Percentiles rank a stretch among this genome's conserved stretches.
phyloP scores from a whole-genome alignment of 2,329 filamentous ascomycete genomes.

The Pestalotiopsis sp. region DNA sequence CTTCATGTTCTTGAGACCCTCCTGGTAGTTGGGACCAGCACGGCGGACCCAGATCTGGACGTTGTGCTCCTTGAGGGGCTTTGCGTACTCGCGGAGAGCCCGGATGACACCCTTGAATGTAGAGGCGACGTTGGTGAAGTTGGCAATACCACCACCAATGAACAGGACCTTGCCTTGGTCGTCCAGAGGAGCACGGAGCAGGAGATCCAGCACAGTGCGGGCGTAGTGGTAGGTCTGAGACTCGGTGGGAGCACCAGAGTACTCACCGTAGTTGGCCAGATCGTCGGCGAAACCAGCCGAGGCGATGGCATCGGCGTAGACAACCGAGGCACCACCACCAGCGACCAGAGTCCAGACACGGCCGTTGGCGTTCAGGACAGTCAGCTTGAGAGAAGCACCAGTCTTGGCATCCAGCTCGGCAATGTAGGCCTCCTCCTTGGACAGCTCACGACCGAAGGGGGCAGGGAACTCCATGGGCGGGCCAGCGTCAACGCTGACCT shows the following conservation, averaged over 20 bases:
- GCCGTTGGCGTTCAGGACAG: conserved; percentile 87
- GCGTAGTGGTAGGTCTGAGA: conserved; percentile 99
- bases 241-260: conserved; percentile 98
- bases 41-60: conserved; percentile 94
- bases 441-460: conserved; percentile 96
- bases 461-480: conserved; percentile 99
- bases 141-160: conserved; percentile 99
- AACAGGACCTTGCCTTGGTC: conserved; percentile 97
- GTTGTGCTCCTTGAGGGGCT: conserved; percentile 90
- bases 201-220: conserved; percentile 92
- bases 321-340: conserved; percentile 98
- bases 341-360: conserved; percentile 98
- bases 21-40: conserved; percentile 97
- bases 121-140: conserved; percentile 99
- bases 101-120: conserved; percentile 99
- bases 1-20: conserved; percentile 99
- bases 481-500: conserved; percentile 92
- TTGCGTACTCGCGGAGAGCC: conserved; percentile 87
- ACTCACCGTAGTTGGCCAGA: conserved; percentile 99
- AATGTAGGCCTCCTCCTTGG: conserved; percentile 99
- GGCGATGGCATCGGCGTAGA: conserved; percentile 98
- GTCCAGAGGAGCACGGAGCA: conserved; percentile 86
- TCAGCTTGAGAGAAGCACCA: conserved; percentile 97
- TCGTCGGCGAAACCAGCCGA: conserved; percentile 93
- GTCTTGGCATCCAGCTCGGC: conserved; percentile 99